Percentiles rank a stretch among this genome's conserved stretches.
Evolutionary conservation across 371 early-diverging fungal genomes (phyloP).

Genomic region (Actinomortierella ambigua): DNA sequence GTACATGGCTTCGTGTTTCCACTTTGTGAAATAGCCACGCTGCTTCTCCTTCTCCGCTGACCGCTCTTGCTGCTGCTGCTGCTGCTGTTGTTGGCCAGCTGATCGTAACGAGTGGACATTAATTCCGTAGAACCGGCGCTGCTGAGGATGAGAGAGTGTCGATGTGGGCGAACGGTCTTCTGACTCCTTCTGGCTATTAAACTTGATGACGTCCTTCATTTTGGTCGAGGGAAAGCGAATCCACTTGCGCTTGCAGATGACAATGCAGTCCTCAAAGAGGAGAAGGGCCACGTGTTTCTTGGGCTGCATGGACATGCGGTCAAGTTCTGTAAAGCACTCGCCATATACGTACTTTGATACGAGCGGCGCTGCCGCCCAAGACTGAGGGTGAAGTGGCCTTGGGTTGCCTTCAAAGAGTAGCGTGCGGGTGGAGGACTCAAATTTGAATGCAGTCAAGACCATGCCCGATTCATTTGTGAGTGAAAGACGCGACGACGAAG

Average conservation of each 20-base stretch:
- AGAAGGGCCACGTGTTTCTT: conserved; percentile 64
- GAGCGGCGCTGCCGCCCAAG: conserved; percentile 50
- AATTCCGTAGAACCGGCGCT: no score
- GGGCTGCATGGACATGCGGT: conserved; percentile 56
- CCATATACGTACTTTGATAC: conserved; percentile 65
- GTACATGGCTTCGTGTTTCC: conserved; percentile 68
- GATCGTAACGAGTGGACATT: no score
- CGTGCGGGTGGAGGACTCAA: conserved; percentile 55
- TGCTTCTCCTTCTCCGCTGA: conserved; percentile 14
- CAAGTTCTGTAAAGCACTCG: conserved; percentile 68
- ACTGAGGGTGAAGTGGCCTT: conserved; percentile 23
- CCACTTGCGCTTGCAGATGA: conserved; percentile 69
- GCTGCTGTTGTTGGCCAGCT: no score
- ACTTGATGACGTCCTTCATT: conserved; percentile 57
- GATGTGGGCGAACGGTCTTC: no score
- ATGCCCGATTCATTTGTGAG: conserved; percentile 53
- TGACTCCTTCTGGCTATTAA: conserved; percentile 29
- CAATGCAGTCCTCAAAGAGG: conserved; percentile 62
- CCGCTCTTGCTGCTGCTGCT: no score
- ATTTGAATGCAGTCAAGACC: conserved; percentile 57
- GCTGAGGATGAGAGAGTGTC: no score
- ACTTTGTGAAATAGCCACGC: conserved; percentile 67
- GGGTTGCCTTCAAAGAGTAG: conserved; percentile 59
- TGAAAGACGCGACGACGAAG: conserved; percentile 23
- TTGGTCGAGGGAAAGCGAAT: conserved; percentile 51